Percentiles rank a stretch among this genome's conserved stretches.
Conservation (phyloP, 2,329 filamentous ascomycete species). For the Chrysoporthe deuterocubensis region DNA sequence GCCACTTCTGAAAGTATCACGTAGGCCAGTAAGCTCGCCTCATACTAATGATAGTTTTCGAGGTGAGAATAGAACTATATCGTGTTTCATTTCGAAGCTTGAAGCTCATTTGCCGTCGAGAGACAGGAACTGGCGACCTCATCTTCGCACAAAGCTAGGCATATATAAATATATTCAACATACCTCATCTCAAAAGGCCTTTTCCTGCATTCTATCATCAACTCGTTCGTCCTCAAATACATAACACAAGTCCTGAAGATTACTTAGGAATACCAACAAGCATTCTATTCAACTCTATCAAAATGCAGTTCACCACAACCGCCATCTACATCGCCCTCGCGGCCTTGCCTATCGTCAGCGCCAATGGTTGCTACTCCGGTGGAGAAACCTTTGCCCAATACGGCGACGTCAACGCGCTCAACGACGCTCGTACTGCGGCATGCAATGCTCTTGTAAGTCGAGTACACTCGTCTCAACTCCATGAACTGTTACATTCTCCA, state of each 20-base stretch:
- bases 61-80: not conserved
- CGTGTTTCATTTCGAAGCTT: not conserved
- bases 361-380: slow-evolving; percentile 4
- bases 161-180: not conserved
- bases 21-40: not conserved
- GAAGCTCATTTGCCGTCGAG: not conserved
- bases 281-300: not conserved
- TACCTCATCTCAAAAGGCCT: not conserved
- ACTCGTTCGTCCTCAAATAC: not conserved
- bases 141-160: not conserved
- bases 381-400: not conserved
- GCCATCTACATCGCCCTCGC: not conserved
- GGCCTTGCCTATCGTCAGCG: slow-evolving; percentile 5
- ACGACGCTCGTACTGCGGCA: not conserved
- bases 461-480: not conserved
- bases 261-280: not conserved
- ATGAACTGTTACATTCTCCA: not conserved
- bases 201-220: not conserved
- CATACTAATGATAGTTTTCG: not conserved
- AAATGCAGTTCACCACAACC: slow-evolving; percentile 6
- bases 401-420: not conserved
- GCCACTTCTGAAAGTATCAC: not conserved
- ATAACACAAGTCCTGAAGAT: not conserved
- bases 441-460: slow-evolving; percentile 1
- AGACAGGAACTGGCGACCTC: not conserved